Percentiles rank a stretch among this genome's conserved stretches.
Conservation (phyloP, 352 stramenopile species). For the Phytophthora quininea region DNA sequence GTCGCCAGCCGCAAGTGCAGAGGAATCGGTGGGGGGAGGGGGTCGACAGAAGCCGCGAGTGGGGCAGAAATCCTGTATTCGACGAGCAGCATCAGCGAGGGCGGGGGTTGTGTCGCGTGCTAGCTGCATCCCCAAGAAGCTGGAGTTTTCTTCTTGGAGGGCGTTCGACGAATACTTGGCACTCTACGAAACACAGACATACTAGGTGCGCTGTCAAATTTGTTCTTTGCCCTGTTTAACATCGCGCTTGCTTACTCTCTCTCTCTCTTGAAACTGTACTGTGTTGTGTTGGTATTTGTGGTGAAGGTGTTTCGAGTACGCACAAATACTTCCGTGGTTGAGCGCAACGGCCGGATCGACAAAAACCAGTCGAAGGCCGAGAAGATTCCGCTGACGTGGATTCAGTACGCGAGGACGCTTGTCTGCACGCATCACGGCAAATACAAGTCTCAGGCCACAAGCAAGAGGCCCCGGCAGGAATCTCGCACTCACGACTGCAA, state of each 20-base stretch:
- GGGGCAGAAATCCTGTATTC: neutral
- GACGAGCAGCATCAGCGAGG: neutral
- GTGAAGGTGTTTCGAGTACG: neutral
- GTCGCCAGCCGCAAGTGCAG: no score
- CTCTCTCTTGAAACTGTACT: no score
- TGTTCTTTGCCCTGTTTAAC: neutral
- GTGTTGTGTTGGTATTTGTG: neutral
- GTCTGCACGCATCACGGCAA: conserved; percentile 8
- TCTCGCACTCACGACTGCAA: neutral
- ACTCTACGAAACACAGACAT: neutral
- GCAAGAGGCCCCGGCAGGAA: conserved; percentile 3
- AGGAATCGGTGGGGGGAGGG: neutral
- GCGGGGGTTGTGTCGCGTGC: neutral
- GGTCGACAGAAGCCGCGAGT: neutral
- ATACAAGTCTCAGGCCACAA: neutral
- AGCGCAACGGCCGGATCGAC: conserved; percentile 3
- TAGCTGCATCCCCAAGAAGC: neutral
- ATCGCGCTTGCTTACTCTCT: neutral
- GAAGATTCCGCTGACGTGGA: conserved; percentile 2
- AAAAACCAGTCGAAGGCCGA: neutral
- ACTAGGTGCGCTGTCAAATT: neutral
- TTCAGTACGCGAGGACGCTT: conserved; percentile 5
- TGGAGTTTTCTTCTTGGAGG: neutral
- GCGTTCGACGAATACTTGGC: neutral
- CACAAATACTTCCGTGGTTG: conserved; percentile 2